Base-by-base conservation (phyloP, 2,329 filamentous ascomycete genomes). In the Fusarium pseudoanthophilum region DNA sequence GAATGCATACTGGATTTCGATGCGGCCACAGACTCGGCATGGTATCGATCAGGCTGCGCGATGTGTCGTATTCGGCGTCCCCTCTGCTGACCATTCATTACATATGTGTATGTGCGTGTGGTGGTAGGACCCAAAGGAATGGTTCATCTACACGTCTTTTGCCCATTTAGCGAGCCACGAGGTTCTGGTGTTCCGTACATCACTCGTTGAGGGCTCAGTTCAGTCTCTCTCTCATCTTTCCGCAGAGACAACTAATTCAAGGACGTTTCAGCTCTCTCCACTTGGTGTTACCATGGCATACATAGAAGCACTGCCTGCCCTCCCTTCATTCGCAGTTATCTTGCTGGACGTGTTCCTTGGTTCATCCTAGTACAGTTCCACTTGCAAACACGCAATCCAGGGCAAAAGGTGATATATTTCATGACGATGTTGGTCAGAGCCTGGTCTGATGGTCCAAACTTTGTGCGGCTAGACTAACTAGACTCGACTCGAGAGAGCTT, bases 231-330 rank as follows among this genome's bases (percentile, higher is more conserved):
- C 21, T 52, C 28, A 16, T 34, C 51, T 69, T 69, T 53, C 37
- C 42, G n/a, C 49, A 72, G 51, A 71, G 68, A 51, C 68, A 68
- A 49, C 52, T 36, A 63, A 43, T 68, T 53, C 57, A 37, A 64
- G n/a, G 37, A n/a, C 26, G 64, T 68, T 69, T 69, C 65, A 69
- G 65, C 65, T 69, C 69, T 63, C 63, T 56, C 65, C 60, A 64
- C 71, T 49, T 49, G 16, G 61, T 63, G 45, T 14, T 40, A 56
- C 70, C 53, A 61, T 32, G 42, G 40, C 26, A 26, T 26, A 26
- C 30, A 46, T 36, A 46, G 14, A 39, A 40, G 51, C 49, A 53
- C 26, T 26, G 26, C 26, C 60, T 58, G 42, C 42, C 56, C 65
- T 73, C 58, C 63, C 53, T 68, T 52, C 26, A 32, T 59, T 60